Evolutionary conservation across 306 rosid genomes (phyloP).

Genomic region (Vigna angularis): DNA sequence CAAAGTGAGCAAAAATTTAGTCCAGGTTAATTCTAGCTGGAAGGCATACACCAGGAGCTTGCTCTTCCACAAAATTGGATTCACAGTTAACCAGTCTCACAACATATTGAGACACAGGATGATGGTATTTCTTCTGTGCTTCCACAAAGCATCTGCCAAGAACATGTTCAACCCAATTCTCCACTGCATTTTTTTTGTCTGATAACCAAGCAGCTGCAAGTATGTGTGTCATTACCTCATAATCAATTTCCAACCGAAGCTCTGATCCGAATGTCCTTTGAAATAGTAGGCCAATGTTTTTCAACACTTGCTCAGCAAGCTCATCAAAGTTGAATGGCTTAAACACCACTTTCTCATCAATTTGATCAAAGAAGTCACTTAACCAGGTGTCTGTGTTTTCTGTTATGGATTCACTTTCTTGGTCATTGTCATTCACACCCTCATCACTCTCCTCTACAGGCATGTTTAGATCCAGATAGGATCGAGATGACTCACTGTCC

Average conservation of each 20-base stretch:
- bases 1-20: conserved; percentile 49
- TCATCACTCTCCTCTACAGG: conserved; percentile 69
- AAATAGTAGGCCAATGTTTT: conserved; percentile 52
- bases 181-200: conserved; percentile 59
- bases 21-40: conserved; percentile 74
- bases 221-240: conserved; percentile 67
- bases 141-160: conserved; percentile 66
- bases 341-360: conserved; percentile 63
- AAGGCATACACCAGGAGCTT: conserved; percentile 67
- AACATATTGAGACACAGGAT: conserved; percentile 41
- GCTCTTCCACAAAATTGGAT: conserved; percentile 59
- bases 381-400: conserved; percentile 71
- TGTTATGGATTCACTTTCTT: conserved; percentile 53
- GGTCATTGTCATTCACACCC: conserved; percentile 45
- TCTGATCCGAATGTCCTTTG: conserved; percentile 56
- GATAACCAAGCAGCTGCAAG: conserved; percentile 89
- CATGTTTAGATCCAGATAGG: conserved; percentile 77
- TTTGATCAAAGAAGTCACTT: conserved; percentile 58
- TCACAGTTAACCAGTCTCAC: conserved; percentile 64
- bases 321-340: conserved; percentile 74
- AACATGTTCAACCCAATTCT: conserved; percentile 75
- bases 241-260: conserved; percentile 69
- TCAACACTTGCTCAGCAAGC: conserved; percentile 56
- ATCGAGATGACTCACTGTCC: conserved; percentile 54
- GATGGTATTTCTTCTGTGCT: conserved; percentile 57